Evolutionary conservation across 352 stramenopile genomes (phyloP), one percentile per base, ranked within the genome.

Genomic region (Blastocystis sp.): DNA sequence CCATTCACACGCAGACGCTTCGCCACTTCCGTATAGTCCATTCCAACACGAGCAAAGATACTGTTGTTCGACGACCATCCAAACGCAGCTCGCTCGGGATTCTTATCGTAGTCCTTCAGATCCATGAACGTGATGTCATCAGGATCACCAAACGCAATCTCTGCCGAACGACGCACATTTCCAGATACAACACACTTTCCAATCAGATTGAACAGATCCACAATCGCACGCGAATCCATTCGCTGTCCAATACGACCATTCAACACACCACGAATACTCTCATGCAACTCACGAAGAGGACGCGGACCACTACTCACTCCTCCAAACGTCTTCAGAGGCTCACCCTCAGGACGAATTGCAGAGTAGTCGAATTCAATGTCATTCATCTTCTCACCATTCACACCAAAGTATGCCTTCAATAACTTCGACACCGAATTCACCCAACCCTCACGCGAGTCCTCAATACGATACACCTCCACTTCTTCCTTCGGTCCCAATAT

Each of bases 61-160:
- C 90, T 94, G 88, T 97, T 97, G 91, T 97, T 97, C 21, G 91
- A 94, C 32, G 93, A 95, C 93, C 93, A 97, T 18, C 93, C 93
- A 56, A 90, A 96, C 0, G 90, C 90, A 6, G 88, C 90, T 4
- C 93, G 91, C 6, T 96, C 89, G 1, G 93, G 93, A 79, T 96
- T 93, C 87, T 92, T 91, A 24, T 90, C 87, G 84, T 96, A 96
- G 61, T 90, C 90, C 86, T 97, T 97, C 0, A 97, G 88, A 40
- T 94, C 91, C 16, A 96, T 88, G 87, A 95, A 97, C 54, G 95
- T 91, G 0, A 88, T 73, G 72, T 91, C 90, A 14, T 77, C 65
- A 6, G 65, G 27, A 4, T 77, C 91, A 4, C 93, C 93, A 87
- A 97, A 97, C 9, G 93, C 93, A 88, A 97, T 97, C 87, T 97